Conservation (phyloP, 2,329 filamentous ascomycete genomes). For the Boeremia exigua region DNA sequence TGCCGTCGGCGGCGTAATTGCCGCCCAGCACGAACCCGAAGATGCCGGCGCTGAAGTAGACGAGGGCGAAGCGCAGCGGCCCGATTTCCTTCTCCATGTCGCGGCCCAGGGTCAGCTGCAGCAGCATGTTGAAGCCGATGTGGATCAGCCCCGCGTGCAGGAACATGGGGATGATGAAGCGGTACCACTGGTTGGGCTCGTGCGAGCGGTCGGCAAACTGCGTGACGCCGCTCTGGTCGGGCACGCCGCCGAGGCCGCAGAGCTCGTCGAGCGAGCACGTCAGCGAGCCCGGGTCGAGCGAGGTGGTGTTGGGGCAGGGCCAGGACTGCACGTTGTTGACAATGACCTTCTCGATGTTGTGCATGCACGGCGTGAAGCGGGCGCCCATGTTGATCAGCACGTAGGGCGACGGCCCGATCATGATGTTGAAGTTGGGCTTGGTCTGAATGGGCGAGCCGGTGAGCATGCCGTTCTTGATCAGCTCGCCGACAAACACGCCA, state of each 20-base stretch:
- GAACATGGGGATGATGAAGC: slow-evolving; percentile 96
- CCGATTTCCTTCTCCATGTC: slow-evolving; percentile 95
- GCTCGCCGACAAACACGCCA: slow-evolving; percentile 85
- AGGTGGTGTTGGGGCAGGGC: slow-evolving; percentile 76
- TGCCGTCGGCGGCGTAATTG: slow-evolving; percentile 83
- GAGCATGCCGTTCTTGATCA: slow-evolving; percentile 78
- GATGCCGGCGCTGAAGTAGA: slow-evolving; percentile 90
- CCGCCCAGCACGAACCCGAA: slow-evolving; percentile 95
- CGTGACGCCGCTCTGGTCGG: slow-evolving; percentile 63
- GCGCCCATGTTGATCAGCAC: slow-evolving; percentile 97
- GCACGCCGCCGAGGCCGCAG: slow-evolving; percentile 82
- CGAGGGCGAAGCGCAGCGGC: slow-evolving; percentile 82
- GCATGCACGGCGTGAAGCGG: slow-evolving; percentile 93
- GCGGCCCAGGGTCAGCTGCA: slow-evolving; percentile 86
- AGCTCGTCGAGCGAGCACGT: slow-evolving; percentile 78
- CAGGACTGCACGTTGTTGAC: slow-evolving; percentile 62
- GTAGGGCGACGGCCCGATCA: slow-evolving; percentile 92
- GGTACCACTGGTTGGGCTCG: slow-evolving; percentile 91
- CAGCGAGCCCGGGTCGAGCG: slow-evolving; percentile 63
- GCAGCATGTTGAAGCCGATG: slow-evolving; percentile 92
- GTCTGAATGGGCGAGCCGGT: slow-evolving; percentile 81
- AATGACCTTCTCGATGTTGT: slow-evolving; percentile 73
- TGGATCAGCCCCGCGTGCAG: slow-evolving; percentile 93
- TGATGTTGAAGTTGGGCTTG: slow-evolving; percentile 88
- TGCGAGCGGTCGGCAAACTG: slow-evolving; percentile 63